Base-by-base conservation (phyloP, 2,329 filamentous ascomycete genomes). In the Alternaria angustiovoidea region DNA sequence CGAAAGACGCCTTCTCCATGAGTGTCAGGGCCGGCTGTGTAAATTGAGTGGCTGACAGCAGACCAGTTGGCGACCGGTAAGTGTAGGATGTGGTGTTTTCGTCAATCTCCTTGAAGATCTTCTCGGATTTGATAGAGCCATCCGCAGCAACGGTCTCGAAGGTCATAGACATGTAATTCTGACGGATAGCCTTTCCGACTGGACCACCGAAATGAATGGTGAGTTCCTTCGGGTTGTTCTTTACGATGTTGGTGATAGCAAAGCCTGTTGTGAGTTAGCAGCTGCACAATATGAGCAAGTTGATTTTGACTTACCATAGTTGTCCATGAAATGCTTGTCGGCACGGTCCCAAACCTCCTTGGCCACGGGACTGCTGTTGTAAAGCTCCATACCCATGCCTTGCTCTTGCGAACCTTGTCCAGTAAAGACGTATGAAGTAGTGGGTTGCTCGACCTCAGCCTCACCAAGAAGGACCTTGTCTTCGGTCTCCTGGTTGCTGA, bases 121-220 rank as follows among this genome's bases (percentile, higher is more conserved):
- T 96, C 85, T 99, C 95, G 0, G 95, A 97, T 82, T 97, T 98
- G 83, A 97, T 93, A 36, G 88, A 88, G 26, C 95, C 95, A 78
- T 99, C 95, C 2, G 92, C 84, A 60, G 91, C 91, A 54, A 99
- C 93, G n/a, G 94, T 96, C 84, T 99, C 95, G 81, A 98, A 99
- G 48, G 94, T 98, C 95, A 99, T 99, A 61, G 94, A 90, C 91
- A 98, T 98, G 85, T 99, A 99, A 82, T 99, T 99, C 77, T 97
- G 91, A 65, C 95, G 93, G 71, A 99, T 99, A 52, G 93, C 93
- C 83, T 98, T 99, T 76, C 95, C 95, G 60, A 93, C 91, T 63
- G 95, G 93, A 49, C 95, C 95, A 83, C 96, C 95, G 76, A 99
- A 99, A 84, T 99, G 92, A 67, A 99, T 92, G 5, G 96, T 99